A percentile compares a stretch with the other conserved stretches of the same genome.
These are phyloP conservation scores for Phytophthora sp. DNA, from an alignment of 352 stramenopile genomes.

Conservation along the genomic window DNA sequence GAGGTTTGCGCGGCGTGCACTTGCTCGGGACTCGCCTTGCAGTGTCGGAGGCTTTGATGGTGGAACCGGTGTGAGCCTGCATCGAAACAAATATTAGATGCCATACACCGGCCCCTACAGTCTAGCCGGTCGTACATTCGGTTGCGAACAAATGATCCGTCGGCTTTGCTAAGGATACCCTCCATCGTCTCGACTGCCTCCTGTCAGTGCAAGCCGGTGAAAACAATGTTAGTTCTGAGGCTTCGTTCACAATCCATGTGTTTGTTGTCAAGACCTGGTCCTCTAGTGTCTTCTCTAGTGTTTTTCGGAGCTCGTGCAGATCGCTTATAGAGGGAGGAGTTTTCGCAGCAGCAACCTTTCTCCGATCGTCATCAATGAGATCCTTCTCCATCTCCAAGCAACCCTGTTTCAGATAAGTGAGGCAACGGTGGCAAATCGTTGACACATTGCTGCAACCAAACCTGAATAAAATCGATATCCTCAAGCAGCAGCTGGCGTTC, in stretches of 20 bases:
- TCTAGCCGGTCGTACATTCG: constrained; percentile 26
- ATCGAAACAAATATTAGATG: not conserved
- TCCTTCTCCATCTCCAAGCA: constrained; percentile 89
- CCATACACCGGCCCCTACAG: too few species aligned
- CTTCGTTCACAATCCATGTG: too few species aligned
- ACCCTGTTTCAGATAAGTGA: constrained; percentile 38
- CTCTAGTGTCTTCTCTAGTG: constrained; percentile 68
- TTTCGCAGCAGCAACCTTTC: constrained; percentile 40
- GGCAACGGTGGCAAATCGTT: too few species aligned
- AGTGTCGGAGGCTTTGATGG: not conserved
- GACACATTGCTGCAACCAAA: constrained; percentile 10
- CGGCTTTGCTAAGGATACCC: constrained; percentile 46
- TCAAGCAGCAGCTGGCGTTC: constrained; percentile 72
- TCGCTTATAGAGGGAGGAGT: constrained; percentile 64
- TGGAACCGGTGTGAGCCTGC: constrained; percentile 22
- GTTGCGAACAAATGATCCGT: constrained; percentile 15
- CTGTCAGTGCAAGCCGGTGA: too few species aligned
- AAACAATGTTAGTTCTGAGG: too few species aligned
- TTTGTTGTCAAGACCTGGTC: constrained; percentile 42
- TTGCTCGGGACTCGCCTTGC: constrained; percentile 7
- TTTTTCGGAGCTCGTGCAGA: constrained; percentile 61
- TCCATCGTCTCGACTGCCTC: constrained; percentile 43
- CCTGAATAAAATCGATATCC: constrained; percentile 88
- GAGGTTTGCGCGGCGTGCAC: not conserved
- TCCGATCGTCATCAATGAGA: constrained; percentile 75